Evolutionary conservation across 2,329 filamentous ascomycete genomes (phyloP), one percentile per base, ranked within the genome.

Genomic region (Cercospora zeae-maydis): DNA sequence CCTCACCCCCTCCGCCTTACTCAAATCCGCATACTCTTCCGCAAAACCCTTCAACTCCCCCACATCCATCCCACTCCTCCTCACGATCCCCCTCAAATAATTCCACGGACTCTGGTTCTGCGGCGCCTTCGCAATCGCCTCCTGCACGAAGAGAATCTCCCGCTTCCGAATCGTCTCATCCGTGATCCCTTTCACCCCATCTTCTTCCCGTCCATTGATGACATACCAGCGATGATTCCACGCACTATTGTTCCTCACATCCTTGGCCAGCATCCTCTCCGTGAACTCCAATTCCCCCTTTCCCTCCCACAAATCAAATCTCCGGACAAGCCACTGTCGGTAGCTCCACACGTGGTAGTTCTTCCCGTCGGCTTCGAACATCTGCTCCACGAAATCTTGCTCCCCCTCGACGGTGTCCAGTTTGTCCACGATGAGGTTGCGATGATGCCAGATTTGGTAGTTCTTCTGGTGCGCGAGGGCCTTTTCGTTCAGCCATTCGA

Each of bases 311-410:
- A 87, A 77, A 56, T 76, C 76, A 76, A 89, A 87, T 55, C 84
- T 79, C 68, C 85, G 83, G 77, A 96, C 81, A 79, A 89, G 75
- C 86, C 88, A 82, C 75, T 96, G 92, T 63, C 95, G 84, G 79
- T 98, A 99, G 60, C 88, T 92, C 95, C 95, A 99, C 53, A 98
- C 95, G 75, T 99, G 95, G 76, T 99, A 98, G 80, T 99, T 99
- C 80, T 99, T 99, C 55, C 89, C 86, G 75, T 99, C 95, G 70
- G 90, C 84, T 42, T 83, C 84, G 59, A 99, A 88, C 85, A 99
- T 98, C 52, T 83, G 78, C 63, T 83, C 84, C 63, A 97, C 84
- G 75, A 98, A 98, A 13, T 82, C 82, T 19, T 83, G 81, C 78
- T 99, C 95, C 1, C 67, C 71, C 2, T 58, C 42, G 7, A 47